phyloP scores from a whole-genome alignment of 768 basidiomycete species.

The Mycena rebaudengoi region DNA sequence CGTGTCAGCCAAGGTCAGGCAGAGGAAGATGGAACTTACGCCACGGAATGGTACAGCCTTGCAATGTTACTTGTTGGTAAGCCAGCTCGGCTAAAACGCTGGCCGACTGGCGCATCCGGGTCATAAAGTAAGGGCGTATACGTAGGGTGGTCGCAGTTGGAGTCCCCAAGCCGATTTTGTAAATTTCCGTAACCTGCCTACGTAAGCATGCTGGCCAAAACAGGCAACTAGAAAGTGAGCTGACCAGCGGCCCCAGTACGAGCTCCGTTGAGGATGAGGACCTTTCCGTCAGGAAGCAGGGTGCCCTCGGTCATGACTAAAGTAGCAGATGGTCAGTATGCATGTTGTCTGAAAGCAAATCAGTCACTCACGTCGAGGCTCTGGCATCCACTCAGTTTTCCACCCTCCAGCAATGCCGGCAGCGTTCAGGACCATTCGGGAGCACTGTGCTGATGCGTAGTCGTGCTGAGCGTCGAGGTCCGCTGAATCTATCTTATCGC shows the following conservation, averaged over 20 bases:
- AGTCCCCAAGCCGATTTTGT: slow-evolving; percentile 34
- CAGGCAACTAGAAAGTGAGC: neutral
- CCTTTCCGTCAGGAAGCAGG: slow-evolving; percentile 38
- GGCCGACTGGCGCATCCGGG: slow-evolving; percentile 34
- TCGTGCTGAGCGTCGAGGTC: slow-evolving; percentile 30
- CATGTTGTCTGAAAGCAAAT: neutral
- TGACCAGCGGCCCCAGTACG: slow-evolving; percentile 31
- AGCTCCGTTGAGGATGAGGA: slow-evolving; percentile 38
- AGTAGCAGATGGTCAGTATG: neutral
- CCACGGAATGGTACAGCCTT: slow-evolving; percentile 44
- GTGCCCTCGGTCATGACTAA: slow-evolving; percentile 23
- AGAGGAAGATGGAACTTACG: slow-evolving; percentile 29
- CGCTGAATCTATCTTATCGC: slow-evolving; percentile 14
- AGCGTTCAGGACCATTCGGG: slow-evolving; percentile 33
- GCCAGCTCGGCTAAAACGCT: slow-evolving; percentile 34
- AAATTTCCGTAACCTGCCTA: slow-evolving; percentile 5
- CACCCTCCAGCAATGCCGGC: slow-evolving; percentile 37
- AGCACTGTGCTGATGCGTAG: slow-evolving; percentile 38
- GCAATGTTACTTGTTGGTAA: slow-evolving; percentile 35
- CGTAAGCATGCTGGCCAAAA: neutral
- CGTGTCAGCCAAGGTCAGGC: slow-evolving; percentile 20
- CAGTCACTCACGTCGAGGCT: slow-evolving; percentile 29
- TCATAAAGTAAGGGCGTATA: slow-evolving; percentile 37
- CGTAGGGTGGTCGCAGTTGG: slow-evolving; percentile 40
- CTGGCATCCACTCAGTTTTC: slow-evolving; percentile 39